Base-by-base conservation (phyloP, 306 rosid species). In the Morella rubra region DNA sequence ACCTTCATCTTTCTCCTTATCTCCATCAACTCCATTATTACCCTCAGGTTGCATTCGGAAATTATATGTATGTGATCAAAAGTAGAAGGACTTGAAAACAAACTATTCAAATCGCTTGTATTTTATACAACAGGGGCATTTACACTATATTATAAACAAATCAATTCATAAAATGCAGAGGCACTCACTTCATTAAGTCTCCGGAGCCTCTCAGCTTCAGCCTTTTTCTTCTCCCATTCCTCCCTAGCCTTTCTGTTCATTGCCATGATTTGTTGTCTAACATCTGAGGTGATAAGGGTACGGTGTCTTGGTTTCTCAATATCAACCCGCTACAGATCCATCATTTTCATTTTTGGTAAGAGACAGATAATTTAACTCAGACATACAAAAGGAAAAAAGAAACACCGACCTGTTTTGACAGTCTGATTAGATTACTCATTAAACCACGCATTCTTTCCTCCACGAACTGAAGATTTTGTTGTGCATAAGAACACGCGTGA, bases 401-500 rank as follows among this genome's bases (percentile, higher is more conserved):
- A 51, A 83, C 72, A 84, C 88, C 70, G 56, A 89, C 98, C 97
- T 90, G 97, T 81, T 90, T 92, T 42, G 97, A 95, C 82, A 92
- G 69, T 87, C 97, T 89, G 83, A 92, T 89, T 86, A 95, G 68
- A 86, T 82, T 89, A 78, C 90, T 88, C 64, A 95, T 90, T 49
- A 95, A 76, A 69, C 92, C 98, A 22, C 92, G 96, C 90, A 92
- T 83, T 82, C 97, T 89, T 87, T 95, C 97, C 83, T 95, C 97
- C 84, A 92, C 96, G 22, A 93, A 89, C 98, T 92, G 89, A 82
- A 79, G 70, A 79, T 70, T 82, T 72, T 85, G 73, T 85, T 77
- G 64, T 15, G 54, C 68, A 44, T 80, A 73, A 81, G 80, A 77
- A 58, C 50, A 72, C 59, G 80, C 47, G 76, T 47, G 74, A 76